Conservation (phyloP, 305 asterid genomes). For the Ajuga reptans region DNA sequence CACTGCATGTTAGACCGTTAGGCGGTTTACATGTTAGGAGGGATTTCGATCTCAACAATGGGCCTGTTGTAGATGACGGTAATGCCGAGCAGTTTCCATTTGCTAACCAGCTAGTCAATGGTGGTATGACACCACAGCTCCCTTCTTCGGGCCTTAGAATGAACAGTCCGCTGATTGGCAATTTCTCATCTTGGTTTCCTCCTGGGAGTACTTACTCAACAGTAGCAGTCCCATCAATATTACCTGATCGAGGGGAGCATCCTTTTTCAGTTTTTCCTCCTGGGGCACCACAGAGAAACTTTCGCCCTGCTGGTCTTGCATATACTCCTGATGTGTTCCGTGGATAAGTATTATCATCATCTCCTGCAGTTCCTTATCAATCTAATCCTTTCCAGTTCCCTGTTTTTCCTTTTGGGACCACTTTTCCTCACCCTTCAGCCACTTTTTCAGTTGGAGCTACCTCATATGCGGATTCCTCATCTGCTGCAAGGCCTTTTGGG, state of each 20-base stretch:
- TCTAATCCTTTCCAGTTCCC: conserved; percentile 57
- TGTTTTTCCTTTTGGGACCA: conserved; percentile 51
- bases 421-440: conserved; percentile 43
- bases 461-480: conserved; percentile 37
- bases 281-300: conserved; percentile 49
- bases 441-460: conserved; percentile 42
- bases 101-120: conserved; percentile 32
- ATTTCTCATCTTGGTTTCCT: conserved; percentile 66
- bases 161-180: conserved; percentile 42
- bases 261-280: conserved; percentile 47
- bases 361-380: conserved; percentile 64
- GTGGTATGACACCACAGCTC: conserved; percentile 34
- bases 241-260: conserved; percentile 61
- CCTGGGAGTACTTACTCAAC: conserved; percentile 55
- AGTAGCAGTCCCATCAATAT: conserved; percentile 45
- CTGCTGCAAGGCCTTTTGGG: conserved; percentile 38
- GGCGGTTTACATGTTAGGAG: conserved; percentile 38
- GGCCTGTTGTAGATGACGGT: conserved; percentile 63
- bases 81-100: conserved; percentile 35
- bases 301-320: conserved; percentile 41
- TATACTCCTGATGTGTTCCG: conserved; percentile 55
- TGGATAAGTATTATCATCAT: conserved; percentile 73
- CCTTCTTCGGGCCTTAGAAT: conserved; percentile 36
- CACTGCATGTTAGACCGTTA: conserved; percentile 29
- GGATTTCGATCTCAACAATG: conserved; percentile 77